These are phyloP conservation scores for Senecio squalidus DNA, from an alignment of 140 eudicot species.

Conservation along the genomic window DNA sequence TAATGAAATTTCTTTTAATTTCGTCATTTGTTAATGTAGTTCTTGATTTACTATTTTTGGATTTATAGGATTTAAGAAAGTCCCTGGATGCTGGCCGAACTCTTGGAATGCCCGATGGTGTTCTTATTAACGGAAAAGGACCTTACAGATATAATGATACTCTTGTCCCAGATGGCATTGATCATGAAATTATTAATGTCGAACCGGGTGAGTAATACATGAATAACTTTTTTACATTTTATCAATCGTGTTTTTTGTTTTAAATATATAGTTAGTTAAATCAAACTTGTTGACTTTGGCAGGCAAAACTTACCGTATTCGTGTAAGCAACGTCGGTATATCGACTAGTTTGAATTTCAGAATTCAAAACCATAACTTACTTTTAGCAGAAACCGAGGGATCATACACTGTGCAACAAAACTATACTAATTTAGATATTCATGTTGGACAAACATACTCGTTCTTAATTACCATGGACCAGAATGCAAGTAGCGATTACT, in stretches of 20 bases:
- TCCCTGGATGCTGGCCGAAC: slow-evolving; percentile 63
- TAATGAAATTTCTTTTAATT: neutral
- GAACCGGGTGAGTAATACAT: slow-evolving; percentile 53
- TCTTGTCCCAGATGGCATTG: slow-evolving; percentile 89
- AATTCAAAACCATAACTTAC: slow-evolving; percentile 85
- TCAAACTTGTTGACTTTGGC: slow-evolving; percentile 27
- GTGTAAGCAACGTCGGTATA: slow-evolving; percentile 92
- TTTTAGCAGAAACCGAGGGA: slow-evolving; percentile 73
- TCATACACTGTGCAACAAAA: slow-evolving; percentile 93
- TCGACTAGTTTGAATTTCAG: slow-evolving; percentile 94
- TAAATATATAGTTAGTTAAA: neutral
- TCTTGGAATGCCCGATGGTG: slow-evolving; percentile 98
- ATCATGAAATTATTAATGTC: slow-evolving; percentile 68
- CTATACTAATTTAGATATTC: slow-evolving; percentile 83
- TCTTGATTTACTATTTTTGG: neutral
- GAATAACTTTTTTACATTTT: neutral
- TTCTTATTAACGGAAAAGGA: slow-evolving; percentile 89
- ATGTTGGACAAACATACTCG: slow-evolving; percentile 79
- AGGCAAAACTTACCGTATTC: slow-evolving; percentile 88
- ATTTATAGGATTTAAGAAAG: slow-evolving; percentile 62
- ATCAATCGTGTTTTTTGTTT: neutral
- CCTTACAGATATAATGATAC: slow-evolving; percentile 85
- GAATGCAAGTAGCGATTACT: slow-evolving; percentile 89
- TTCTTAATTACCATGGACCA: slow-evolving; percentile 75
- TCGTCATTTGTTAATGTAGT: neutral